phyloP scores from a whole-genome alignment of 1,284 basidiomycete genomes.

The Hypsizygus ulmarius region DNA sequence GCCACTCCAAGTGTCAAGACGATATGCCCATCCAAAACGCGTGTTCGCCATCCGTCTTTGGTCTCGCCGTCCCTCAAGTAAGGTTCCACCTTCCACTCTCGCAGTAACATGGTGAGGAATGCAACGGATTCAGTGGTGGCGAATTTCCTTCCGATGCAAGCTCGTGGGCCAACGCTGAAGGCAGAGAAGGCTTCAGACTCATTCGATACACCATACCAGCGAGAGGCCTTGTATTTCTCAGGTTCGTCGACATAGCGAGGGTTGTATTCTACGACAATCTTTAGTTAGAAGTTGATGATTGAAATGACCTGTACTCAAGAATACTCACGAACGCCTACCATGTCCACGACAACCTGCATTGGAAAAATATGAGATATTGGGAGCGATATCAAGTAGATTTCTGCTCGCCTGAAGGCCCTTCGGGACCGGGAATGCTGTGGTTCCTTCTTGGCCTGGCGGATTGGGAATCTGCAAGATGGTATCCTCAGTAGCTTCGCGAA shows the following conservation, averaged over 20 bases:
- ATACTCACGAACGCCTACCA: constrained; percentile 54
- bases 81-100: constrained; percentile 51
- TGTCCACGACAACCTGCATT: constrained; percentile 37
- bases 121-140: constrained; percentile 52
- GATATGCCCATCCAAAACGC: constrained; percentile 43
- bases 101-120: constrained; percentile 48
- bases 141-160: constrained; percentile 58
- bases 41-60: constrained; percentile 39
- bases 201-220: constrained; percentile 32
- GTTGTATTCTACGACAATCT: constrained; percentile 32
- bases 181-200: constrained; percentile 43
- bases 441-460: constrained; percentile 30
- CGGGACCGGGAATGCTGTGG: constrained; percentile 25
- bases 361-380: neutral
- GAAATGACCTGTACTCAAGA: constrained; percentile 14
- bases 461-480: constrained; percentile 33
- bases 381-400: neutral
- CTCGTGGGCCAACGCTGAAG: constrained; percentile 48
- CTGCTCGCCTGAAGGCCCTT: constrained; percentile 33
- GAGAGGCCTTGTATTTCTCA: constrained; percentile 32
- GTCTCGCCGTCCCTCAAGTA: constrained; percentile 43
- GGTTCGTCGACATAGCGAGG: constrained; percentile 36
- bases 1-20: constrained; percentile 40
- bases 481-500: constrained; percentile 34
- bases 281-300: neutral